Evolutionary conservation across 2,329 filamentous ascomycete genomes (phyloP).

Genomic region (Hirsutella rhossiliensis): DNA sequence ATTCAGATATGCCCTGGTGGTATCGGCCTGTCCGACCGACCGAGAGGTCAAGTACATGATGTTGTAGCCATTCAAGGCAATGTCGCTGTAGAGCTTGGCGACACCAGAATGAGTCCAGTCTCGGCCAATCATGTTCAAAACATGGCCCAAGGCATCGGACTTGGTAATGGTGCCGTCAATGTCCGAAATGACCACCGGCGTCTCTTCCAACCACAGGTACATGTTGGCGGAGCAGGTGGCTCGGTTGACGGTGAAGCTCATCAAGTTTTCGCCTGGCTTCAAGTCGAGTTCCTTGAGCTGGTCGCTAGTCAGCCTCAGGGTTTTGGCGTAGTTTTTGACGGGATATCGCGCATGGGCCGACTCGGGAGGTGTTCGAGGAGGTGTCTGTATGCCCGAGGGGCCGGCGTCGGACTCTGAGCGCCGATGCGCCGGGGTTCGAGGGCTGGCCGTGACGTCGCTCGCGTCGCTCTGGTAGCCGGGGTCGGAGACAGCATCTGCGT

Average conservation of each 20-base stretch:
- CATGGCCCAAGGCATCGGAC: slow-evolving; percentile 86
- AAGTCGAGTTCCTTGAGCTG: slow-evolving; percentile 80
- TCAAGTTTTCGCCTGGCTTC: slow-evolving; percentile 75
- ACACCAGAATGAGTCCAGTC: slow-evolving; percentile 98
- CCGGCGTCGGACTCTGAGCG: slow-evolving; percentile 57
- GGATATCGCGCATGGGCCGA: slow-evolving; percentile 54
- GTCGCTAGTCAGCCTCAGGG: slow-evolving; percentile 84
- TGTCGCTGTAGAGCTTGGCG: slow-evolving; percentile 94
- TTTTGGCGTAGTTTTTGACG: slow-evolving; percentile 90
- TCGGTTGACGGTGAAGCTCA: slow-evolving; percentile 94
- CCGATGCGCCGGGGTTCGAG: slow-evolving; percentile 36
- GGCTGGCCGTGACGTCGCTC: slow-evolving; percentile 43
- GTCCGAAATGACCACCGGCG: slow-evolving; percentile 93
- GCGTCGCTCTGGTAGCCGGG: slow-evolving; percentile 93
- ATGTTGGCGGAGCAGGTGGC: slow-evolving; percentile 87
- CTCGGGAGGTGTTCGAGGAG: slow-evolving; percentile 58
- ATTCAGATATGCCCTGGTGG: slow-evolving; percentile 76
- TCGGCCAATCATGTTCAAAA: slow-evolving; percentile 89
- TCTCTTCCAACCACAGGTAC: slow-evolving; percentile 86
- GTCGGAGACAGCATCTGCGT: slow-evolving; percentile 77
- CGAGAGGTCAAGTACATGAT: slow-evolving; percentile 96
- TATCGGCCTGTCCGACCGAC: slow-evolving; percentile 87
- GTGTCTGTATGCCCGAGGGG: slow-evolving; percentile 43
- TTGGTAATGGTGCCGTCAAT: slow-evolving; percentile 99
- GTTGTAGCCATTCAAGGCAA: slow-evolving; percentile 91